Conservation (phyloP, 2,329 filamentous ascomycete species). For the Alternaria arborescens region DNA sequence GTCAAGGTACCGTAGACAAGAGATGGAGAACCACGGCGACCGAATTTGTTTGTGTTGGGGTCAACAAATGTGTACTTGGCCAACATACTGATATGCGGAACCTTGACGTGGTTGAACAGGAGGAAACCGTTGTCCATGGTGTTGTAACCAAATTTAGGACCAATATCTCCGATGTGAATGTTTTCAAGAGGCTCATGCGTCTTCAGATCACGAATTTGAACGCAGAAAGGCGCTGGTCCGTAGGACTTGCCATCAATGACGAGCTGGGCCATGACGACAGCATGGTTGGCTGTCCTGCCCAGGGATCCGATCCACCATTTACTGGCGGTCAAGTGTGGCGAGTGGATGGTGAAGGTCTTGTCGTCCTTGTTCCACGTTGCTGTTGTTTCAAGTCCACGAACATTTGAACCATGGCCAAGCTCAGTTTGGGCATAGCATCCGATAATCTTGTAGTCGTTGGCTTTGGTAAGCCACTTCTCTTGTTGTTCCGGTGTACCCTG, state of each 20-base stretch:
- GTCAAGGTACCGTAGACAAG: conserved; percentile 80
- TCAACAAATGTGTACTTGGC: conserved; percentile 75
- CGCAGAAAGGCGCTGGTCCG: conserved; percentile 80
- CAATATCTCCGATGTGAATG: conserved; percentile 78
- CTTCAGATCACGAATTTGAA: conserved; percentile 69
- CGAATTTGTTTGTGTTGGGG: conserved; percentile 72
- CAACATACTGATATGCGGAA: conserved; percentile 78
- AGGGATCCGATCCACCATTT: conserved; percentile 90
- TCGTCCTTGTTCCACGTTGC: conserved; percentile 77
- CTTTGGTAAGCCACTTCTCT: conserved; percentile 74
- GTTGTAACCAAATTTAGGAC: conserved; percentile 81
- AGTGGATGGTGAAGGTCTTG: conserved; percentile 79
- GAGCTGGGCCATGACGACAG: conserved; percentile 81
- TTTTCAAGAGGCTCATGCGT: conserved; percentile 60
- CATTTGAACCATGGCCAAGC: conserved; percentile 80
- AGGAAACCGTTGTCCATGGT: conserved; percentile 86
- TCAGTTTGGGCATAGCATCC: conserved; percentile 86
- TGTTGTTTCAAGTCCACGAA: conserved; percentile 68
- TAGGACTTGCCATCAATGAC: conserved; percentile 72
- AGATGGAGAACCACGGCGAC: conserved; percentile 70
- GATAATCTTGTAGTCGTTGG: conserved; percentile 74
- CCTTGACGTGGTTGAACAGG: conserved; percentile 77
- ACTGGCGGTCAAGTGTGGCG: conserved; percentile 75
- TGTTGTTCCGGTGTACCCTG: conserved; percentile 78
- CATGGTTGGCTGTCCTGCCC: conserved; percentile 77